phyloP scores from a whole-genome alignment of 1,284 basidiomycete species.

The Malassezia yamatoensis region DNA sequence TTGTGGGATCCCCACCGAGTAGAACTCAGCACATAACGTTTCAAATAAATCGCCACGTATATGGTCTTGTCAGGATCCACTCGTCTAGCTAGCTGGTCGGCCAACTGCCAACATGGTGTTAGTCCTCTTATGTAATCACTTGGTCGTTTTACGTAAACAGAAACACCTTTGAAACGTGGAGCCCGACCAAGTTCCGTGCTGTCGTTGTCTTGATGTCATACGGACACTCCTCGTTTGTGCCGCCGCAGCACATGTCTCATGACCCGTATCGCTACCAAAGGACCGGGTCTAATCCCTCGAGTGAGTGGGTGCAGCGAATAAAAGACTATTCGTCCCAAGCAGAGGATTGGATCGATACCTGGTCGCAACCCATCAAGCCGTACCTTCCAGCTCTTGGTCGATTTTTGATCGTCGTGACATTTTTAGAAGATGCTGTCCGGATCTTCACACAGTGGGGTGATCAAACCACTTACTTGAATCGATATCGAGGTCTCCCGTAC shows the following conservation, averaged over 20 bases:
- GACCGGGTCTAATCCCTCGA: slow-evolving; percentile 3
- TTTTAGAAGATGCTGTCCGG: slow-evolving; percentile 88
- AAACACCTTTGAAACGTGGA: background rate
- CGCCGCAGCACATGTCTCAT: slow-evolving; percentile 11
- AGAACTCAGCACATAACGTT: background rate
- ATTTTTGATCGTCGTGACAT: slow-evolving; percentile 95
- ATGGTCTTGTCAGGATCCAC: background rate
- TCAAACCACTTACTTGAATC: slow-evolving; percentile 61
- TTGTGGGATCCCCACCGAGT: slow-evolving; percentile 59
- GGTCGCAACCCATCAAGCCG: slow-evolving; percentile 85
- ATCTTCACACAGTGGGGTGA: slow-evolving; percentile 91
- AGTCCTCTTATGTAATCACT: background rate
- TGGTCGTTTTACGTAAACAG: background rate
- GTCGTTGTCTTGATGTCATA: slow-evolving; percentile 10
- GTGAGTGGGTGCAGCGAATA: slow-evolving; percentile 63
- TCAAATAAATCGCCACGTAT: background rate
- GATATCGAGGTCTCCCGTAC: slow-evolving; percentile 85
- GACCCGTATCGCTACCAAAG: background rate
- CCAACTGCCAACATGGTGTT: background rate
- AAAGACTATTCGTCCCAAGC: slow-evolving; percentile 61
- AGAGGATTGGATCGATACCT: slow-evolving; percentile 85
- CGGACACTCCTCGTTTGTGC: slow-evolving; percentile 14
- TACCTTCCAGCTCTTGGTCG: slow-evolving; percentile 88
- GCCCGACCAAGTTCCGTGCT: background rate
- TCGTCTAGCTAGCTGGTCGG: background rate